Evolutionary conservation across 345 rosid species (phyloP), one percentile per base, ranked within the genome.

Genomic region (Leavenworthia alabamica): DNA sequence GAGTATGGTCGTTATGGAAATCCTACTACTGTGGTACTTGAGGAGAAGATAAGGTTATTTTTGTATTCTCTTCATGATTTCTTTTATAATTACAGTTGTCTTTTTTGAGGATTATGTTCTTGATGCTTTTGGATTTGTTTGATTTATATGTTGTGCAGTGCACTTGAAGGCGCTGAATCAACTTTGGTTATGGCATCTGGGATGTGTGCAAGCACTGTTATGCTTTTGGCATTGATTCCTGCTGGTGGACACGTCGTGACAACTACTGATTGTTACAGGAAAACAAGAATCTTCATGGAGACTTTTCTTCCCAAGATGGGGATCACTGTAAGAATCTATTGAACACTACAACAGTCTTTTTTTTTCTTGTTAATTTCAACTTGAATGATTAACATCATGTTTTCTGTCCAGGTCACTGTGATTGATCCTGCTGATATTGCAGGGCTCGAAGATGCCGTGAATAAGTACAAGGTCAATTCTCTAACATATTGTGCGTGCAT

Each of bases 1-100:
- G 99, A 89, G 67, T 93, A 93, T 77, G 99, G 99, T 43, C 83
- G 99, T 23, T 93, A 93, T 75, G 99, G 99, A 41, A 93, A 93
- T 78, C 99, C 99, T 1, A 93, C 99, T 5, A 89, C 99, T 2
- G 85, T 59, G 31, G 96, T 87, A 17, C 64, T 62, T 0, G 99
- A 93, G 75, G 85, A 89, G 70, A 93, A 93, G 75, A 77, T 93
- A 68, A 93, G 99, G 99, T 93, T 36, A 14, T 37, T 66, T n/a
- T n/a, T n/a, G 49, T 46, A 6, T n/a, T 61, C 0, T 12, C 12
- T 12, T 33, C 37, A 15, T 69, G 19, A 27, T 27, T 39, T 40
- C 35, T 41, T 12, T 20, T 1, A 20, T 20, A 1, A 20, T 42
- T 2, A 22, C 9, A 2, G 15, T 23, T 19, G n/a, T n/a, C 58